Conservation (phyloP, 352 stramenopile genomes). For the Pilasporangium apinafurcum region DNA sequence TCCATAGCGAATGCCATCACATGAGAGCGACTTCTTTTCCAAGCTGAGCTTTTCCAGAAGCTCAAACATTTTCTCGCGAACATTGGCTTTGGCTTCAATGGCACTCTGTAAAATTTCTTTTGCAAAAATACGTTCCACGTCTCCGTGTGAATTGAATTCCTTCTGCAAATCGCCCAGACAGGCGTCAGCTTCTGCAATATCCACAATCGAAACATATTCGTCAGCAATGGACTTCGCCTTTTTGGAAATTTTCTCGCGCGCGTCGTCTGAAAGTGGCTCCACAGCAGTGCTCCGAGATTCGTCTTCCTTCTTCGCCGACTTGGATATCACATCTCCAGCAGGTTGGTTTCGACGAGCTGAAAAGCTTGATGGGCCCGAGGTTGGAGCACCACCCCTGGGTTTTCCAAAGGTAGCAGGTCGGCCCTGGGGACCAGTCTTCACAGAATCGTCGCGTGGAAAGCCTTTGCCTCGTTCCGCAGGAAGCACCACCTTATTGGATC, state of each 20-base stretch:
- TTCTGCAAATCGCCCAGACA: slow-evolving; percentile 63
- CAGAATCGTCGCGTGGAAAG: slow-evolving; percentile 52
- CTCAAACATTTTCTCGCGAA: slow-evolving; percentile 54
- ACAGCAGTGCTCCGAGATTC: slow-evolving; percentile 15
- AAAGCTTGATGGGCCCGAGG: slow-evolving; percentile 23
- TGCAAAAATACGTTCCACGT: slow-evolving; percentile 48
- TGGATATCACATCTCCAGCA: slow-evolving; percentile 7
- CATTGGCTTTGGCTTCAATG: slow-evolving; percentile 57
- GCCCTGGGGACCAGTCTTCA: slow-evolving; percentile 50
- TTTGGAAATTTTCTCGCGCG: slow-evolving; percentile 60
- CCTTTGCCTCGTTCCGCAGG: slow-evolving; percentile 19
- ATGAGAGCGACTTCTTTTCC: slow-evolving; percentile 50
- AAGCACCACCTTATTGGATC: slow-evolving; percentile 34
- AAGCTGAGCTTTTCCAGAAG: slow-evolving; percentile 60
- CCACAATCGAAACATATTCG: slow-evolving; percentile 71
- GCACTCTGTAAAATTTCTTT: slow-evolving; percentile 53
- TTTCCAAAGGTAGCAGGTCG: slow-evolving; percentile 41
- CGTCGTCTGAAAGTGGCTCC: slow-evolving; percentile 48
- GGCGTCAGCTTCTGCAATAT: slow-evolving; percentile 58
- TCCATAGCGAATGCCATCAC: slow-evolving; percentile 45
- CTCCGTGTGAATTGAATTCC: slow-evolving; percentile 50
- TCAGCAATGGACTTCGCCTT: slow-evolving; percentile 74
- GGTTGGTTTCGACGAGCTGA: slow-evolving; percentile 9
- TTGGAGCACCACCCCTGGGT: slow-evolving; percentile 2
- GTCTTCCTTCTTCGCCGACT: slow-evolving; percentile 23